Conservation (phyloP, 345 rosid species). For the Eucalyptus curtisii region DNA sequence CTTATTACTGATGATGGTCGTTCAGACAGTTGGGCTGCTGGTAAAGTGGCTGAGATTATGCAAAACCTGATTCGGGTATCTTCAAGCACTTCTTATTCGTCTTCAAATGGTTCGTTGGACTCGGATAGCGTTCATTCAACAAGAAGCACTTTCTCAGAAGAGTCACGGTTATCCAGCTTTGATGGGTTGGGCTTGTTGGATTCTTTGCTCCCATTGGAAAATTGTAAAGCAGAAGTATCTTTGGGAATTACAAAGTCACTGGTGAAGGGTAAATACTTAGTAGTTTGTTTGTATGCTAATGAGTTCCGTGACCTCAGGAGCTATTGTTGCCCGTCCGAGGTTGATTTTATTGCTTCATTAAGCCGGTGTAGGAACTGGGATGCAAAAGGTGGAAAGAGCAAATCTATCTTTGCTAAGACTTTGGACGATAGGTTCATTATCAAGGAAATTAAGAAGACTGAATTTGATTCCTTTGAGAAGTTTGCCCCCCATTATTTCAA, state of each 20-base stretch:
- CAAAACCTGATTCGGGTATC: conserved; percentile 15
- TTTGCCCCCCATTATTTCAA: conserved; percentile 77
- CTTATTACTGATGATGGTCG: conserved; percentile 9
- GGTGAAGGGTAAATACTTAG: conserved; percentile 71
- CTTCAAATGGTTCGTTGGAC: conserved; percentile 46
- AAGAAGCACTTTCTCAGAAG: conserved; percentile 31
- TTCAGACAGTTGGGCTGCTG: conserved; percentile 11
- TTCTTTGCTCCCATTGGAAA: conserved; percentile 37
- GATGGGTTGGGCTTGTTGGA: conserved; percentile 68
- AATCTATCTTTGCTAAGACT: conserved; percentile 77
- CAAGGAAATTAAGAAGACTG: conserved; percentile 93
- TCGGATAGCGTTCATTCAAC: conserved; percentile 28
- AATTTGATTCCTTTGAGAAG: conserved; percentile 76
- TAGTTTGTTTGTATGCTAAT: conserved; percentile 56
- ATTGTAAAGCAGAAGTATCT: conserved; percentile 38
- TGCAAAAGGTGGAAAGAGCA: conserved; percentile 98
- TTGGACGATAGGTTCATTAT: conserved; percentile 79
- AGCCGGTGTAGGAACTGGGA: conserved; percentile 89
- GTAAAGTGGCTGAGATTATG: conserved; percentile 13
- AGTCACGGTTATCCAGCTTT: conserved; percentile 52
- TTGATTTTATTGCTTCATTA: conserved; percentile 73
- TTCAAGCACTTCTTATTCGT: conserved; percentile 34
- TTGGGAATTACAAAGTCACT: conserved; percentile 52
- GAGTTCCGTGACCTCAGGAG: conserved; percentile 71
- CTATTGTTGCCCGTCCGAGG: conserved; percentile 63